A percentile compares a stretch with the other conserved stretches of the same genome.
phyloP scores from a whole-genome alignment of 495 filamentous ascomycete genomes.

The Evernia prunastri region DNA sequence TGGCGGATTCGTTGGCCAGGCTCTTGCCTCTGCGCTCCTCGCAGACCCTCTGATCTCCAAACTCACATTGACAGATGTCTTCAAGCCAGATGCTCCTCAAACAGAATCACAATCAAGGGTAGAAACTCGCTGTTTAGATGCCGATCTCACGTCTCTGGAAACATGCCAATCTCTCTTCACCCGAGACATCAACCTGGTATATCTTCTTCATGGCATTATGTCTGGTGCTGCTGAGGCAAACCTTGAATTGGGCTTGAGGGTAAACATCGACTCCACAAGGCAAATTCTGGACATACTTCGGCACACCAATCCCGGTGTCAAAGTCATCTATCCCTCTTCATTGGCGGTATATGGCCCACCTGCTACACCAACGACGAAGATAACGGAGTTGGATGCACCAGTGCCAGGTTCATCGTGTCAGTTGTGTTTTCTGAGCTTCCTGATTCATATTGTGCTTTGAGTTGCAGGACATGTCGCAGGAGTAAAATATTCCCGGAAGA shows the following conservation, averaged over 20 bases:
- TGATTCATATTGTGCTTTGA: too few relatives aligned
- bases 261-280: conserved; percentile 69
- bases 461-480: too few relatives aligned
- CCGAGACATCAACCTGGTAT: conserved; percentile 44
- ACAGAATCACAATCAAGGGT: conserved; percentile 39
- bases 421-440: too few relatives aligned
- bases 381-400: conserved; percentile 53
- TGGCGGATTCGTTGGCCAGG: conserved; percentile 63
- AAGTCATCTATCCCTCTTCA: conserved; percentile 54
- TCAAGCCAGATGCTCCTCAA: conserved; percentile 49
- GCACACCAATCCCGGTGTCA: conserved; percentile 49
- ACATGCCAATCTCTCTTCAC: conserved; percentile 24
- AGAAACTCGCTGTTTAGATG: conserved; percentile 45
- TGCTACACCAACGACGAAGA: conserved; percentile 38
- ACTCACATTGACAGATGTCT: conserved; percentile 59
- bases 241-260: conserved; percentile 62
- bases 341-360: conserved; percentile 56
- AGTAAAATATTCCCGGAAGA: too few relatives aligned
- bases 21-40: conserved; percentile 58
- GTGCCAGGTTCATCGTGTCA: conserved; percentile 64
- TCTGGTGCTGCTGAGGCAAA: conserved; percentile 68
- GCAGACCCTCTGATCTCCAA: conserved; percentile 44
- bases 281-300: conserved; percentile 57
- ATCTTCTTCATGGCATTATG: conserved; percentile 84
- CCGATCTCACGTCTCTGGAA: conserved; percentile 54